phyloP scores from a whole-genome alignment of 768 basidiomycete species.

The Leccinum boreale region DNA sequence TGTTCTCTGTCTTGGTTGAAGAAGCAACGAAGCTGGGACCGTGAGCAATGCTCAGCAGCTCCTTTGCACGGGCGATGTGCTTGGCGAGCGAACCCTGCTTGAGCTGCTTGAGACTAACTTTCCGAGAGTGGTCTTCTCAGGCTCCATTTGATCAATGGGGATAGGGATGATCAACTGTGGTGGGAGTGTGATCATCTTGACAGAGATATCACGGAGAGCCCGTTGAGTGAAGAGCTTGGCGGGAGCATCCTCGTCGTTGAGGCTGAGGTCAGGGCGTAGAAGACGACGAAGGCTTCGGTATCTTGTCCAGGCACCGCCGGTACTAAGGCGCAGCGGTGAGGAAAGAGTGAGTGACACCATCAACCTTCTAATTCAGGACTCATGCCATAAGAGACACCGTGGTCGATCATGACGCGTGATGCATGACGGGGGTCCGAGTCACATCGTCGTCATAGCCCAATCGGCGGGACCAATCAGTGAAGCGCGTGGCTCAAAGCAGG shows the following conservation, averaged over 20 bases:
- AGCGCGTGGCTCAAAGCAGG: too few relatives aligned
- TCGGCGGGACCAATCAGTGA: too few relatives aligned
- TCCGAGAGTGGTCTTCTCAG: constrained; percentile 37
- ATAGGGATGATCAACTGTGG: constrained; percentile 39
- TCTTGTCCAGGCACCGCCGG: constrained; percentile 28
- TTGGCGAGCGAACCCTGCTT: neutral
- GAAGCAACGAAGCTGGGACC: too few relatives aligned
- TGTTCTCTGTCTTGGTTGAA: too few relatives aligned
- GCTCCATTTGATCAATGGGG: constrained; percentile 34
- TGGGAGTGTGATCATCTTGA: constrained; percentile 31
- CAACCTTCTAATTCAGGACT: constrained; percentile 34
- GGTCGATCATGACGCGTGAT: constrained; percentile 28
- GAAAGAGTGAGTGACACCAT: constrained; percentile 14
- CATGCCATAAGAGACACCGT: constrained; percentile 41
- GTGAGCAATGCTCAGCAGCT: too few relatives aligned
- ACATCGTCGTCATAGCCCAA: too few relatives aligned
- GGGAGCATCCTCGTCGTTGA: constrained; percentile 18
- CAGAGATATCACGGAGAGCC: constrained; percentile 28
- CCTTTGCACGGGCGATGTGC: too few relatives aligned
- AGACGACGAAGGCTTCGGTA: constrained; percentile 42
- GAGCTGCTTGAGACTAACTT: constrained; percentile 32
- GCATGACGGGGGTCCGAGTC: too few relatives aligned
- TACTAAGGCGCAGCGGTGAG: constrained; percentile 32
- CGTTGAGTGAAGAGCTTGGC: constrained; percentile 14
- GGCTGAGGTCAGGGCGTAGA: constrained; percentile 33